Conservation (phyloP, 495 filamentous ascomycete species). For the Xanthoparmelia taractica region DNA sequence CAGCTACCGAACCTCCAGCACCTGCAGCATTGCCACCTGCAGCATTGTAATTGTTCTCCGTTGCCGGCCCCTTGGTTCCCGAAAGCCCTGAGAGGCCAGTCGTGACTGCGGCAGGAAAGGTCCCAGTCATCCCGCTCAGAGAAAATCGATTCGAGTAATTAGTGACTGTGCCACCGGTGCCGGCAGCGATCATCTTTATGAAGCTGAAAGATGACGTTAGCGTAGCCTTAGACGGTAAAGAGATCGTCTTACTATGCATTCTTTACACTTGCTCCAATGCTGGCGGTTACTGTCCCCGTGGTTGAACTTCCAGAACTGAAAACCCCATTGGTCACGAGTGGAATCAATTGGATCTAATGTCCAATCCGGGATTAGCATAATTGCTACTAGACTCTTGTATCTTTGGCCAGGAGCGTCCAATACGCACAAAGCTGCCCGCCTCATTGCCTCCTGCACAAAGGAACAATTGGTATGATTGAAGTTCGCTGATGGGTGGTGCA, state of each 20-base stretch:
- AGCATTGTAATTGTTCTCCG: conserved; percentile 31
- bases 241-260: conserved; percentile 54
- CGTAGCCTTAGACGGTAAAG: not conserved
- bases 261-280: conserved; percentile 40
- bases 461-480: conserved; percentile 52
- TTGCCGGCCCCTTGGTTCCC: conserved; percentile 39
- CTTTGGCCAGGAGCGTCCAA: conserved; percentile 12
- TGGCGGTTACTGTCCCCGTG: conserved; percentile 43
- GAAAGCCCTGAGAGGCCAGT: conserved; percentile 37
- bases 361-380: conserved; percentile 16
- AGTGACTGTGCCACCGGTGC: conserved; percentile 42
- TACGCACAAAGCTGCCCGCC: conserved; percentile 36
- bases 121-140: conserved; percentile 58
- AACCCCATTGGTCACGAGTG: conserved; percentile 33
- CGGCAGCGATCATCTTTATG: conserved; percentile 52
- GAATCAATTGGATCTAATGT: conserved; percentile 39
- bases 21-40: conserved; percentile 20
- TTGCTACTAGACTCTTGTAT: not conserved
- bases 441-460: conserved; percentile 59
- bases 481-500: conserved; percentile 41
- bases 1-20: conserved; percentile 30
- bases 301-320: conserved; percentile 47
- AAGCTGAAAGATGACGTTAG: conserved; percentile 42
- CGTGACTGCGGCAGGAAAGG: conserved; percentile 42
- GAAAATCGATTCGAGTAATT: conserved; percentile 61